These are phyloP conservation scores for Pulveroboletus sp. DNA, from an alignment of 768 basidiomycete species.

Conservation along the genomic window DNA sequence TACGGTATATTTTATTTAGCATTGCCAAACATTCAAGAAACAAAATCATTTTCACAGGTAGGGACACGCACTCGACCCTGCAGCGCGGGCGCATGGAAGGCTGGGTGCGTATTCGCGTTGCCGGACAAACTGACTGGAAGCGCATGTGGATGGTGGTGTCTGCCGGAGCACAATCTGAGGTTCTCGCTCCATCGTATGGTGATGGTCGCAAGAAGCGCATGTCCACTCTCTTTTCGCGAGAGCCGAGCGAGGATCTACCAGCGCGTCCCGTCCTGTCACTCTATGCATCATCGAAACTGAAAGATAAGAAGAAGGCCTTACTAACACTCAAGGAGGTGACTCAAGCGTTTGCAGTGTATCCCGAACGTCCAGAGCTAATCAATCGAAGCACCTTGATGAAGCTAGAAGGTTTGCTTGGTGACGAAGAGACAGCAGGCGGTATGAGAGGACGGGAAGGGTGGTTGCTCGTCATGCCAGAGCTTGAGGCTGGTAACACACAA, in stretches of 20 bases:
- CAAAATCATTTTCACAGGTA: slow-evolving; percentile 27
- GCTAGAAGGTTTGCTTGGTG: slow-evolving; percentile 78
- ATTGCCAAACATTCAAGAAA: slow-evolving; percentile 27
- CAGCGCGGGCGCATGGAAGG: slow-evolving; percentile 79
- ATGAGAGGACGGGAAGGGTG: slow-evolving; percentile 78
- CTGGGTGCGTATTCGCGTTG: slow-evolving; percentile 83
- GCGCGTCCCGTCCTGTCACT: slow-evolving; percentile 48
- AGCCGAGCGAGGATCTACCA: slow-evolving; percentile 33
- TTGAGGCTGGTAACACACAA: slow-evolving; percentile 55
- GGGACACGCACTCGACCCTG: slow-evolving; percentile 57
- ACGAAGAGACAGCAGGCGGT: slow-evolving; percentile 62
- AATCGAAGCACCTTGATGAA: slow-evolving; percentile 87
- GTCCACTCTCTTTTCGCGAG: slow-evolving; percentile 60
- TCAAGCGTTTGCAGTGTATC: slow-evolving; percentile 93
- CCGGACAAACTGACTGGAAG: slow-evolving; percentile 99
- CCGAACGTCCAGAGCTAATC: slow-evolving; percentile 91
- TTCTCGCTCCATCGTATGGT: slow-evolving; percentile 19
- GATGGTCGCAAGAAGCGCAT: slow-evolving; percentile 47
- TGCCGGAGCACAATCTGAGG: slow-evolving; percentile 37
- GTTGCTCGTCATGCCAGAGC: slow-evolving; percentile 88
- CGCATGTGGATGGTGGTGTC: slow-evolving; percentile 78
- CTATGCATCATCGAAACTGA: slow-evolving; percentile 59
- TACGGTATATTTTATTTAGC: slow-evolving; percentile 15
- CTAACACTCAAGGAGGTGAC: slow-evolving; percentile 66
- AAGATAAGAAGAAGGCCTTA: slow-evolving; percentile 68